Base-by-base conservation (phyloP, 1,139 yeast genomes). In the Saccharomyces hybrid region DNA sequence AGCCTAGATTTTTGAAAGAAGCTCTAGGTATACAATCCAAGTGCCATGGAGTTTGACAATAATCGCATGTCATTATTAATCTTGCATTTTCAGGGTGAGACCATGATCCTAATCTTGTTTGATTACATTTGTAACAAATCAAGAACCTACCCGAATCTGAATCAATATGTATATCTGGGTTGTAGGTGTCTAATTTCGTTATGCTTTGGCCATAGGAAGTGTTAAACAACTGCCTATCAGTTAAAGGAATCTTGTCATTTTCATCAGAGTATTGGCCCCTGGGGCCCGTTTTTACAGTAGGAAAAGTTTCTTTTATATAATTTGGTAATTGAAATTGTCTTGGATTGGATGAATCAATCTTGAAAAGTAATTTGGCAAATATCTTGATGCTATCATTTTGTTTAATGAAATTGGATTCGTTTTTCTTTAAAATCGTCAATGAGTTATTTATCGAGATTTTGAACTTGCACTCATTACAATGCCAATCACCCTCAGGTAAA, bases 401-500 rank as follows among this genome's bases (percentile, higher is more conserved):
- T 11, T 59, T 53, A 11, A 62, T 49, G 52, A 54, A 68, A 12
- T 58, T 61, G 50, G 57, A 56, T 55, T 66, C 66, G 19, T 58
- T 61, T 55, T 61, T 64, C 26, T 53, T 58, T 3, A 55, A 55
- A 32, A 62, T 60, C 7, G 65, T 56, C 44, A 38, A 9, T 16
- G 44, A 38, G 14, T 58, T 60, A 21, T 53, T 64, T 32, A 68
- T 67, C 41, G 69, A 67, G 38, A 67, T 65, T 54, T 73, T 72
- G 12, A 75, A 73, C 11, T 65, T 60, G 67, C 99, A 93, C 63
- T 85, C 89, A 28, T 80, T 79, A 72, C 99, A 93, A 61, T 79
- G 82, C 98, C 98, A 93, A 63, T 83, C 89, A 31, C 88, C 97
- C 53, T 86, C 95, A 0, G 97, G 97, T 7, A 90, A 75, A 47